Percentiles rank a stretch among this genome's conserved stretches.
These are phyloP conservation scores for Panicum virgatum DNA, from an alignment of 202 grass and related monocot species.

Conservation along the genomic window DNA sequence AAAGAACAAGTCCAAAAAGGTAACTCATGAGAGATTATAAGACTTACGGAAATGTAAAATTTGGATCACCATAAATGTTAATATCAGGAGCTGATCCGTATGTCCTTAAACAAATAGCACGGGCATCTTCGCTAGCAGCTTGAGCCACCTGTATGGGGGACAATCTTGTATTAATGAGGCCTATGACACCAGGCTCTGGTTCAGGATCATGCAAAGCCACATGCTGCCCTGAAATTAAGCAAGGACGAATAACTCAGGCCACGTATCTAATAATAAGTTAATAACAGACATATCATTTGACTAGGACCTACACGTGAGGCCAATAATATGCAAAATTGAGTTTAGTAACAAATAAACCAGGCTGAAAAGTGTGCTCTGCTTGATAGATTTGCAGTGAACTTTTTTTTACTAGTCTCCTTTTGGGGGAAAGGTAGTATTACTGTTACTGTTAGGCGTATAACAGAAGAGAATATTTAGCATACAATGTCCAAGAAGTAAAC, in stretches of 20 bases:
- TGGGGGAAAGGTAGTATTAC: neutral
- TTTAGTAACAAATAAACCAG: conserved; percentile 10
- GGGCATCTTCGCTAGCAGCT: conserved; percentile 88
- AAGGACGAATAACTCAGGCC: conserved; percentile 18
- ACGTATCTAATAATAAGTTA: conserved; percentile 10
- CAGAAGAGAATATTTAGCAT: neutral
- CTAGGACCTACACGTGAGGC: neutral
- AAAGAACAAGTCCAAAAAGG: conserved; percentile 10
- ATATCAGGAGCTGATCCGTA: conserved; percentile 92
- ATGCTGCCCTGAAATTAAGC: conserved; percentile 78
- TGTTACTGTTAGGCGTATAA: conserved; percentile 5
- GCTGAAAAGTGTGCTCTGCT: neutral
- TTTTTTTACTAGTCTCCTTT: neutral
- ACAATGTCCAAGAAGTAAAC: conserved; percentile 4
- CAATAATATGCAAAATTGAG: conserved; percentile 7
- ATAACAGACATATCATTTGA: conserved; percentile 16
- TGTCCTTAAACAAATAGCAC: conserved; percentile 75
- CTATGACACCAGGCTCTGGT: conserved; percentile 76
- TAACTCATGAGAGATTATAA: conserved; percentile 5
- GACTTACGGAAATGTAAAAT: conserved; percentile 91
- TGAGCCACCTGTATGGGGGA: conserved; percentile 75
- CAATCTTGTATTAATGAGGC: conserved; percentile 87
- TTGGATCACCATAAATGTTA: conserved; percentile 82
- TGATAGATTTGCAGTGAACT: conserved; percentile 11
- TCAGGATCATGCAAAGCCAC: conserved; percentile 86